Percentiles rank a stretch among this genome's conserved stretches.
Evolutionary conservation across 2,329 filamentous ascomycete species (phyloP).

Genomic region (Microdochium paspali): DNA sequence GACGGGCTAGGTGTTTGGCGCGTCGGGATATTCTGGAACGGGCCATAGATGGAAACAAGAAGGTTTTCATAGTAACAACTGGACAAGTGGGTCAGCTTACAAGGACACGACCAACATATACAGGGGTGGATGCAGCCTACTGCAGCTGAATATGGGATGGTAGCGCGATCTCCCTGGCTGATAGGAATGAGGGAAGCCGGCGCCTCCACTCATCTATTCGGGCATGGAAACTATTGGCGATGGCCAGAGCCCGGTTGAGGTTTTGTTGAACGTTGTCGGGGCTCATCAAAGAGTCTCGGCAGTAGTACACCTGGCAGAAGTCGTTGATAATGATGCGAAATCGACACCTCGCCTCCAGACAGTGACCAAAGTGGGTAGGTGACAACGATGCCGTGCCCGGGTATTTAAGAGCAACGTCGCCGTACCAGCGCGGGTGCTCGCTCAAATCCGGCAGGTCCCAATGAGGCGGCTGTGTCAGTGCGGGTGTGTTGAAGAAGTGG

Average conservation of each 20-base stretch:
- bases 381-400: constrained; percentile 13
- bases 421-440: constrained; percentile 17
- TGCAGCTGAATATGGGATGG: constrained; percentile 25
- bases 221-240: constrained; percentile 10
- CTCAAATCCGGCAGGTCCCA: constrained; percentile 18
- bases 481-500: constrained; percentile 14
- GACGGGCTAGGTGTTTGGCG: constrained; percentile 4
- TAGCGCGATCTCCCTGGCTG: constrained; percentile 18
- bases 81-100: not conserved
- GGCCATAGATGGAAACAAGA: constrained; percentile 21
- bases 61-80: constrained; percentile 27
- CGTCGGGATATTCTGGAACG: constrained; percentile 7
- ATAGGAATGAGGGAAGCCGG: constrained; percentile 13
- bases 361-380: constrained; percentile 14
- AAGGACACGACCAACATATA: not conserved
- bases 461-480: constrained; percentile 17
- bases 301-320: constrained; percentile 7
- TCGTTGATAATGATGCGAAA: constrained; percentile 25
- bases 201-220: constrained; percentile 18
- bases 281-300: not conserved
- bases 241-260: constrained; percentile 4
- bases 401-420: constrained; percentile 26
- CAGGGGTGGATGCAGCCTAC: constrained; percentile 12
- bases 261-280: not conserved
- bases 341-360: constrained; percentile 15